These are phyloP conservation scores for Thozetella sp. DNA, from an alignment of 495 filamentous ascomycete genomes.

Conservation along the genomic window DNA sequence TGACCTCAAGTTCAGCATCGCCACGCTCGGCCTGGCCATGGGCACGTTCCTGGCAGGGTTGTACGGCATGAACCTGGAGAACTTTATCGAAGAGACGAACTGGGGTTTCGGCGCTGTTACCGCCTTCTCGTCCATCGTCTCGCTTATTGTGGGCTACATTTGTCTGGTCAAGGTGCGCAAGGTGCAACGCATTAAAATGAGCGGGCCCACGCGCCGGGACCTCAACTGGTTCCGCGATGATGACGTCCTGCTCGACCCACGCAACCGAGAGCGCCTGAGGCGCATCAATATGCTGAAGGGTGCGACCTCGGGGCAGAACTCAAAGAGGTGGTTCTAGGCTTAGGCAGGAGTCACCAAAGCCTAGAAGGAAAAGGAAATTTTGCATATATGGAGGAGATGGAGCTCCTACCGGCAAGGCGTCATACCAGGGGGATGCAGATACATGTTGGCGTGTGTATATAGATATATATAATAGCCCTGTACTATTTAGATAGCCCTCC, in stretches of 20 bases:
- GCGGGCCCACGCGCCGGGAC: conserved; percentile 26
- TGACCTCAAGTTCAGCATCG: conserved; percentile 94
- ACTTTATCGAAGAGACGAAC: conserved; percentile 97
- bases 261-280: conserved; percentile 45
- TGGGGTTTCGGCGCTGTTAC: conserved; percentile 82
- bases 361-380: no score
- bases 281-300: conserved; percentile 46
- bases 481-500: no score
- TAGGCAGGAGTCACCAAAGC: not conserved
- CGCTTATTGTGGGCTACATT: conserved; percentile 74
- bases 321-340: conserved; percentile 31
- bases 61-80: conserved; percentile 99
- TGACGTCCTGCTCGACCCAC: conserved; percentile 39
- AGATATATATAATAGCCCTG: no score
- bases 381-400: no score
- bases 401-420: no score
- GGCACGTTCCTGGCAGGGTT: conserved; percentile 95
- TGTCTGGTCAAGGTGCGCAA: conserved; percentile 80
- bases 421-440: no score
- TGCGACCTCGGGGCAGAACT: conserved; percentile 23
- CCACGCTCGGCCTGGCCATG: conserved; percentile 86
- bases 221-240: conserved; percentile 48
- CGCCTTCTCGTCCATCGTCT: conserved; percentile 68
- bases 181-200: conserved; percentile 93
- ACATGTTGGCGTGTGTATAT: no score